Evolutionary conservation across 2,329 filamentous ascomycete genomes (phyloP).

Genomic region (Claviceps pusilla): DNA sequence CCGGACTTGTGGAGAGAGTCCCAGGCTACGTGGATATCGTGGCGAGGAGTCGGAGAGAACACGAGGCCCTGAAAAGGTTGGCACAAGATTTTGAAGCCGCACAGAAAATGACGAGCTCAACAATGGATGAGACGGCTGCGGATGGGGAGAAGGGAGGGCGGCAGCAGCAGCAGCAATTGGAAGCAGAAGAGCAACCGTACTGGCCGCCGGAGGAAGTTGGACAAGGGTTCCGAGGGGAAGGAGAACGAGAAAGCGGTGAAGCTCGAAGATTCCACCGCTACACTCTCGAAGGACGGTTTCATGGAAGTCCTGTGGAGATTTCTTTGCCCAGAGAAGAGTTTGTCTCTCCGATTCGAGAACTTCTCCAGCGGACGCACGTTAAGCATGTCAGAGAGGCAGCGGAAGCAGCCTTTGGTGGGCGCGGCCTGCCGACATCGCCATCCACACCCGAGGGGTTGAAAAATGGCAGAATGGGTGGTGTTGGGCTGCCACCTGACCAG

Average conservation of each 20-base stretch:
- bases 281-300: constrained; percentile 59
- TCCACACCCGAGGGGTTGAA: constrained; percentile 47
- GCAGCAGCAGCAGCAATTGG: constrained; percentile 9
- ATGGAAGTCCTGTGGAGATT: constrained; percentile 58
- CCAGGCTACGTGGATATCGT: constrained; percentile 30
- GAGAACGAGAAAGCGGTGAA: constrained; percentile 21
- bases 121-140: constrained; percentile 12
- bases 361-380: constrained; percentile 53
- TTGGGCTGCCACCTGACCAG: constrained; percentile 49
- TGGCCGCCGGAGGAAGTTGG: constrained; percentile 18
- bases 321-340: constrained; percentile 58
- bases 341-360: constrained; percentile 50
- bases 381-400: constrained; percentile 63
- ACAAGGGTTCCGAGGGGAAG: constrained; percentile 10
- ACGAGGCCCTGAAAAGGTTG: constrained; percentile 36
- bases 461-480: constrained; percentile 45
- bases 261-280: constrained; percentile 53
- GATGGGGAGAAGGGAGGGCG: constrained; percentile 6
- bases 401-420: constrained; percentile 61
- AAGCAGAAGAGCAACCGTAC: constrained; percentile 13
- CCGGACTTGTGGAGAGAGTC: constrained; percentile 14
- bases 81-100: constrained; percentile 42
- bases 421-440: constrained; percentile 60
- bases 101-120: constrained; percentile 20
- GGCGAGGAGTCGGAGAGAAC: constrained; percentile 40